These are phyloP conservation scores for Nepenthes mirabilis DNA, from an alignment of 148 eudicot species.

Conservation along the genomic window DNA sequence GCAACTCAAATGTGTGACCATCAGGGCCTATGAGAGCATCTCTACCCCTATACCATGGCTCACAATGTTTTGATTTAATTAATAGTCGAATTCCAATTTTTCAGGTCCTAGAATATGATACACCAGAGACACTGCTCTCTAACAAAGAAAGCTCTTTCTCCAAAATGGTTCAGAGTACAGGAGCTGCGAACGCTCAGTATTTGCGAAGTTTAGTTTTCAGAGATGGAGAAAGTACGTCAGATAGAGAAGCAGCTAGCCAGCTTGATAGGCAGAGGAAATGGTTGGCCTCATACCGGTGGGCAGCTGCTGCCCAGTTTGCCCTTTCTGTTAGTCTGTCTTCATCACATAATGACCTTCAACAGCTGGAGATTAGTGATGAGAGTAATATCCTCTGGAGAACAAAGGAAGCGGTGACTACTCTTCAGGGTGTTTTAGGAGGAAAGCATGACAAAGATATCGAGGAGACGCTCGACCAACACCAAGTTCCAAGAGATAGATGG, in stretches of 20 bases:
- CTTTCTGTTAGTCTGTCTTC: slow-evolving; percentile 44
- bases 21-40: too few species aligned
- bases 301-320: slow-evolving; percentile 69
- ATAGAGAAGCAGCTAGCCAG: slow-evolving; percentile 23
- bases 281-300: slow-evolving; percentile 75
- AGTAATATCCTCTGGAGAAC: slow-evolving; percentile 50
- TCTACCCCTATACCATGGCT: too few species aligned
- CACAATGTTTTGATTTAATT: too few species aligned
- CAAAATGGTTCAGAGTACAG: slow-evolving; percentile 94
- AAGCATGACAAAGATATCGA: slow-evolving; percentile 58
- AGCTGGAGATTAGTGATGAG: slow-evolving; percentile 33
- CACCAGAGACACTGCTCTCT: slow-evolving; percentile 54
- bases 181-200: slow-evolving; percentile 84
- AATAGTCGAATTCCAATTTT: neutral
- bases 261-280: slow-evolving; percentile 56
- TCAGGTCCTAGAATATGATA: slow-evolving; percentile 75
- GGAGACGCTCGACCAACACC: slow-evolving; percentile 46
- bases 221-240: slow-evolving; percentile 26
- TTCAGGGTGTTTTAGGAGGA: slow-evolving; percentile 74
- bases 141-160: slow-evolving; percentile 78
- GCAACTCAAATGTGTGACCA: too few species aligned
- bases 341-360: slow-evolving; percentile 59
- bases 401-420: slow-evolving; percentile 66
- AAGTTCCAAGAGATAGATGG: slow-evolving; percentile 68
- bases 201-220: slow-evolving; percentile 57